Conservation (phyloP, 345 rosid species). For the Linum lewisii region DNA sequence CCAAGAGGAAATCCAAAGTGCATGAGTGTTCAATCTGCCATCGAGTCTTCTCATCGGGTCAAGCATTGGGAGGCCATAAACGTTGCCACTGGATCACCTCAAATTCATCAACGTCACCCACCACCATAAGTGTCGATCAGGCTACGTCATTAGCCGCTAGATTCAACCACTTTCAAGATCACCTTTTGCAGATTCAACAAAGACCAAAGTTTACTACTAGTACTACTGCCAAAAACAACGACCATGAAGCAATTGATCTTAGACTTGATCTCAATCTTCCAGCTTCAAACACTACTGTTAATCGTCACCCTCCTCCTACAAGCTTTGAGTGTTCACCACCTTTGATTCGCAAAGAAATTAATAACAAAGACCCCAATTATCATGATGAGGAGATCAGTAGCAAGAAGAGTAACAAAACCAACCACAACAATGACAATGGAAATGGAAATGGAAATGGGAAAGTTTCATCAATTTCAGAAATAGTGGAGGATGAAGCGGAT, state of each 20-base stretch:
- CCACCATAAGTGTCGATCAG: conserved; percentile 7
- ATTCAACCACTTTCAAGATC: conserved; percentile 44
- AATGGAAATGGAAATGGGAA: too few species aligned
- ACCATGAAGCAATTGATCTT: conserved; percentile 34
- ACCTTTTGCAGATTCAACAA: conserved; percentile 39
- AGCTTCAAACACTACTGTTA: conserved; percentile 15
- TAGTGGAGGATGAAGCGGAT: conserved; percentile 49
- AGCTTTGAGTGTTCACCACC: conserved; percentile 27
- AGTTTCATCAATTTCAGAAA: not conserved
- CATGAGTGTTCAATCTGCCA: conserved; percentile 95
- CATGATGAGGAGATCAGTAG: conserved; percentile 16
- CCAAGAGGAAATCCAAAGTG: conserved; percentile 61
- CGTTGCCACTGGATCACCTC: conserved; percentile 98
- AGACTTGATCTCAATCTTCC: conserved; percentile 69
- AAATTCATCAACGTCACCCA: conserved; percentile 30
- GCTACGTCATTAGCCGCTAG: conserved; percentile 35
- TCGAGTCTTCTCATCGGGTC: conserved; percentile 85
- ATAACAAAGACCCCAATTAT: conserved; percentile 11
- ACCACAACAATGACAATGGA: not conserved
- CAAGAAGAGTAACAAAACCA: not conserved
- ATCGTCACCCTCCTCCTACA: not conserved
- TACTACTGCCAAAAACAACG: not conserved
- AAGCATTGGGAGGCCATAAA: conserved; percentile 95
- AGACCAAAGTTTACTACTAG: conserved; percentile 23
- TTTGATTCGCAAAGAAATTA: conserved; percentile 31